A percentile compares a stretch with the other conserved stretches of the same genome.
These are phyloP conservation scores for Persicaria maculosa DNA, from an alignment of 148 eudicot species.

Conservation along the genomic window DNA sequence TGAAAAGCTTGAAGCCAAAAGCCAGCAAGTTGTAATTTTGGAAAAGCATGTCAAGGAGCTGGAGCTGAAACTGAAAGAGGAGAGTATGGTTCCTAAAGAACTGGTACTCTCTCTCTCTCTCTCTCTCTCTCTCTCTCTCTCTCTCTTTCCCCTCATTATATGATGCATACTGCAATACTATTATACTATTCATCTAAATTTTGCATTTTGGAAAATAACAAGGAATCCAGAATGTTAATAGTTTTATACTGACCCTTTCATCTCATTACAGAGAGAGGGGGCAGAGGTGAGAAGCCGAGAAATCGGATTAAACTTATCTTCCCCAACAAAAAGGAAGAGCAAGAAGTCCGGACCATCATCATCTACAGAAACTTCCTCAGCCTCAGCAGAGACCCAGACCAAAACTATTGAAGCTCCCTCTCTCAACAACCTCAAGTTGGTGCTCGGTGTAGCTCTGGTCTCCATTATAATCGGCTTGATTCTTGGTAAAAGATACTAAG, in stretches of 20 bases:
- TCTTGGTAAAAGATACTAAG: constrained; percentile 68
- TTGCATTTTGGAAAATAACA: neutral
- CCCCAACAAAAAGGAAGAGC: constrained; percentile 58
- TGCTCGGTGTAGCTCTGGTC: constrained; percentile 67
- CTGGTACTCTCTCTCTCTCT: constrained; percentile 32
- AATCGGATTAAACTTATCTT: constrained; percentile 35
- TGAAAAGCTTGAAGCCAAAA: constrained; percentile 59
- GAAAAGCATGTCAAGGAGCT: constrained; percentile 70
- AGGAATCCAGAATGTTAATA: neutral
- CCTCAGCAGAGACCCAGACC: constrained; percentile 22
- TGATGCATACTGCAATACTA: too few species aligned
- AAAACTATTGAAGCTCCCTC: constrained; percentile 28
- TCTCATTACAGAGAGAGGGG: neutral
- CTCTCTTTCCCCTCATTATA: neutral
- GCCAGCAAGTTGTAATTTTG: constrained; percentile 32
- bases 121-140: neutral
- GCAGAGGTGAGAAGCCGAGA: constrained; percentile 58
- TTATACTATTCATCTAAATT: neutral
- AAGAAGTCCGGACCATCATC: constrained; percentile 48
- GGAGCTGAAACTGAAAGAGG: constrained; percentile 49
- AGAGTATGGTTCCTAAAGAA: constrained; percentile 40
- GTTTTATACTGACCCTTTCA: neutral
- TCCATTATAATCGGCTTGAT: constrained; percentile 71
- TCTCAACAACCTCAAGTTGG: constrained; percentile 40
- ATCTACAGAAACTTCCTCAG: constrained; percentile 23